phyloP scores from a whole-genome alignment of 139 green algal species.

The Nannochloris sp. region DNA sequence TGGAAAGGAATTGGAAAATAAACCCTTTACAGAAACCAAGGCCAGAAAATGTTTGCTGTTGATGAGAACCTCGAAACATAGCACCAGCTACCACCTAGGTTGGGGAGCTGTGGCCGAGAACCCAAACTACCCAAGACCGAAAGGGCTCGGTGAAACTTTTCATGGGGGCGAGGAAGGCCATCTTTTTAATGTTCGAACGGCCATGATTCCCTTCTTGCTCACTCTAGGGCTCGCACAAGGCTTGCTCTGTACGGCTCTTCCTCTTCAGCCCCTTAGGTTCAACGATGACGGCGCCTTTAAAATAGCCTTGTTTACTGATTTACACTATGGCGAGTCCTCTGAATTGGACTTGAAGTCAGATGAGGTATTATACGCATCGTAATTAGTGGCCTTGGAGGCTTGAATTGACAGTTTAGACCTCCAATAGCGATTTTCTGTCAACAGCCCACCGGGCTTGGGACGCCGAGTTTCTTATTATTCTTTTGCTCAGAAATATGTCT shows the following conservation, averaged over 20 bases:
- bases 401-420: not conserved
- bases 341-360: not conserved
- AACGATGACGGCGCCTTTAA: slow-evolving; percentile 17
- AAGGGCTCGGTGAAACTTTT: no score
- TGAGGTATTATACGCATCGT: not conserved
- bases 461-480: no score
- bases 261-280: slow-evolving; percentile 1
- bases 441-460: not conserved
- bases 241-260: not conserved
- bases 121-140: no score
- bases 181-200: no score
- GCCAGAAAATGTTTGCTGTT: no score
- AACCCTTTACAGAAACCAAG: no score
- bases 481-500: not conserved
- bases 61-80: no score
- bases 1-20: no score
- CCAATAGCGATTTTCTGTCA: not conserved
- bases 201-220: not conserved
- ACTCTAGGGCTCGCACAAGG: not conserved
- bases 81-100: no score
- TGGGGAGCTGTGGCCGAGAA: no score
- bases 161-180: no score
- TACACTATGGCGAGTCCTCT: slow-evolving; percentile 27
- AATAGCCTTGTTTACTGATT: slow-evolving; percentile 30
- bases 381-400: not conserved